Evolutionary conservation across 169 alveolate species (phyloP), one percentile per base, ranked within the genome.

Genomic region (Plasmodium reichenowi): DNA sequence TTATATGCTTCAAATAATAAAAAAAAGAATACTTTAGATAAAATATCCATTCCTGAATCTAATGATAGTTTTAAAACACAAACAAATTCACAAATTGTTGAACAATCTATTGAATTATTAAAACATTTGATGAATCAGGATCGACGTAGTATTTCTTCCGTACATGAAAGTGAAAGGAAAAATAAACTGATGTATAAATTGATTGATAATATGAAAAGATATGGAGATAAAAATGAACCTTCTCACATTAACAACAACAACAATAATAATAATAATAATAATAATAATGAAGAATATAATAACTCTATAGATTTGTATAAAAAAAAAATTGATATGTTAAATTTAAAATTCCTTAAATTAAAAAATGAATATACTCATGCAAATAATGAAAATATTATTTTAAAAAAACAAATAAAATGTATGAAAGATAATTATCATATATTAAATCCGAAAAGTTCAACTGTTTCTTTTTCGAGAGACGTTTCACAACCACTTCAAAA

Each of bases 111-210:
- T 54, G 91, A 83, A 43, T 68, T 83, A 54, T 62, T 83, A n/a
- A 83, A 83, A 67, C 91, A 83, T 83, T 60, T 83, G 38, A 72
- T 83, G 10, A 43, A 83, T 54, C 91, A 83, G 52, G 91, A 83
- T 63, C 56, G 72, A 48, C 85, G 70, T 12, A 63, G 54, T n/a
- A 17, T 63, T 43, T 15, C 52, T 22, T 66, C 71, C 6, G 17
- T 43, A 8, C 72, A 56, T 5, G 91, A 83, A 12, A 83, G 22
- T 43, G 72, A 83, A 15, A 83, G 17, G 24, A 83, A 68, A 63
- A 67, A 83, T 67, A 83, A 83, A 68, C 58, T 83, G 43, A 17
- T 83, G 60, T 83, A 68, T 17, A 83, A 83, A 54, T 60, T 83
- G 24, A 56, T 54, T 24, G 91, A 83, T 56, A 67, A 68, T 68